These are phyloP conservation scores for Pyrenula massariospora DNA, from an alignment of 495 filamentous ascomycete genomes.

Conservation along the genomic window DNA sequence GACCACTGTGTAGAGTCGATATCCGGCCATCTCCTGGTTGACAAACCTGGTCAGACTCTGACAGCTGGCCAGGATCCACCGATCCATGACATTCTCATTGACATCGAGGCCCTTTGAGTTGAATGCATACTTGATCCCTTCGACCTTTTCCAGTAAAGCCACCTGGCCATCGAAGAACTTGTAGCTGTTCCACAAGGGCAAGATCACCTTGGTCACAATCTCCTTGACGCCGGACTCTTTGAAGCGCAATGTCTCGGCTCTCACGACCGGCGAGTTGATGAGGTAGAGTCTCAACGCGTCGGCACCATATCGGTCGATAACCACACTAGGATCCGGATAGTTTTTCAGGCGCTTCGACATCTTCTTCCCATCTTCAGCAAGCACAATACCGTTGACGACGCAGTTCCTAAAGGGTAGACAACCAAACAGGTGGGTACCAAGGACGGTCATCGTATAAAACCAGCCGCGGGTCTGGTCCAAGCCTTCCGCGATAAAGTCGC, in stretches of 20 bases:
- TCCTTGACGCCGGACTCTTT: slow-evolving; percentile 92
- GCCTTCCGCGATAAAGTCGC: slow-evolving; percentile 95
- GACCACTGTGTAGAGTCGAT: slow-evolving; percentile 89
- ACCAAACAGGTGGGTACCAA: slow-evolving; percentile 86
- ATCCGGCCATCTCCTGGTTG: slow-evolving; percentile 88
- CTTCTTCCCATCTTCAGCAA: slow-evolving; percentile 95
- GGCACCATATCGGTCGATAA: slow-evolving; percentile 84
- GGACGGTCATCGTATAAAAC: slow-evolving; percentile 90
- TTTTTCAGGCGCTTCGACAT: slow-evolving; percentile 99
- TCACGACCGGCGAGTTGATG: slow-evolving; percentile 94
- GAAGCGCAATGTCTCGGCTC: slow-evolving; percentile 84
- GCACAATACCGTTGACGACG: slow-evolving; percentile 91
- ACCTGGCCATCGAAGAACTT: slow-evolving; percentile 97
- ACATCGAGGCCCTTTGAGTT: slow-evolving; percentile 52
- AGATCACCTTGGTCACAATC: slow-evolving; percentile 83
- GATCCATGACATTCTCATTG: slow-evolving; percentile 92
- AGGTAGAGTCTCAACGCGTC: slow-evolving; percentile 91
- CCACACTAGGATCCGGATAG: slow-evolving; percentile 77
- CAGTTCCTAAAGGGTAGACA: slow-evolving; percentile 90
- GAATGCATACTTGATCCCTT: slow-evolving; percentile 66
- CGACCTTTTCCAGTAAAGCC: slow-evolving; percentile 81
- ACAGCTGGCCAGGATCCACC: slow-evolving; percentile 89
- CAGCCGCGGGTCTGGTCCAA: slow-evolving; percentile 91
- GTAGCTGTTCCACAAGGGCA: slow-evolving; percentile 96
- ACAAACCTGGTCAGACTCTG: slow-evolving; percentile 89